These are phyloP conservation scores for Wakefieldia striispora DNA, from an alignment of 768 basidiomycete genomes.

Conservation along the genomic window DNA sequence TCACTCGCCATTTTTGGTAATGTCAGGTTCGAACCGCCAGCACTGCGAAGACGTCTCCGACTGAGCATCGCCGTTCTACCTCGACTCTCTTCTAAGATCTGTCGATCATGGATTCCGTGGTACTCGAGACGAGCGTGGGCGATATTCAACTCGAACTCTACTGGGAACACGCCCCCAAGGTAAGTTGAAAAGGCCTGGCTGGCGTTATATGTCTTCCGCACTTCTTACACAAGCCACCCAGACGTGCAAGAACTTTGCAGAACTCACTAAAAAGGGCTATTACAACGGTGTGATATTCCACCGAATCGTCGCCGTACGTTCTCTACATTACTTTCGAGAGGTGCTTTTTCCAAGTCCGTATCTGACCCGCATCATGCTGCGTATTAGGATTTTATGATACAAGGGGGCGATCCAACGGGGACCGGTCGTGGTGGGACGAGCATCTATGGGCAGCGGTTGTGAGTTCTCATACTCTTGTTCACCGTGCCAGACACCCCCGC, in stretches of 20 bases:
- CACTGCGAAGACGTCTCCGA: too few relatives aligned
- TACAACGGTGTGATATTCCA: slow-evolving; percentile 91
- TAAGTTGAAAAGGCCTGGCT: slow-evolving; percentile 19
- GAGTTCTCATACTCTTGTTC: slow-evolving; percentile 24
- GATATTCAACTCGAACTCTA: slow-evolving; percentile 89
- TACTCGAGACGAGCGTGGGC: slow-evolving; percentile 82
- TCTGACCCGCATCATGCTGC: background rate
- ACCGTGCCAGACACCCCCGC: too few relatives aligned
- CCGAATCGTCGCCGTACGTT: slow-evolving; percentile 78
- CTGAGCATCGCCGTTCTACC: background rate
- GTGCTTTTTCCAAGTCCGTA: too few relatives aligned
- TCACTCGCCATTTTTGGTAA: too few relatives aligned
- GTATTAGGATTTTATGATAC: slow-evolving; percentile 91
- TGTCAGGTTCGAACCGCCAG: too few relatives aligned
- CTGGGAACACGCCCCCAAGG: slow-evolving; percentile 85
- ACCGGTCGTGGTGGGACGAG: slow-evolving; percentile 91
- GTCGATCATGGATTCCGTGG: slow-evolving; percentile 47
- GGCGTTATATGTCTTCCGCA: slow-evolving; percentile 44
- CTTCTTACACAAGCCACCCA: slow-evolving; percentile 32
- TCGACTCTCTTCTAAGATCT: background rate
- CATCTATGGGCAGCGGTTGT: slow-evolving; percentile 89
- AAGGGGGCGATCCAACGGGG: slow-evolving; percentile 93
- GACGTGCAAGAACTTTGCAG: slow-evolving; percentile 95
- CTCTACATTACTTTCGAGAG: background rate
- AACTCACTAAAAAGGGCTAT: slow-evolving; percentile 87